Evolutionary conservation across 108 stramenopile genomes (phyloP), one percentile per base, ranked within the genome.

Genomic region (Nannochloropsis oceanica): DNA sequence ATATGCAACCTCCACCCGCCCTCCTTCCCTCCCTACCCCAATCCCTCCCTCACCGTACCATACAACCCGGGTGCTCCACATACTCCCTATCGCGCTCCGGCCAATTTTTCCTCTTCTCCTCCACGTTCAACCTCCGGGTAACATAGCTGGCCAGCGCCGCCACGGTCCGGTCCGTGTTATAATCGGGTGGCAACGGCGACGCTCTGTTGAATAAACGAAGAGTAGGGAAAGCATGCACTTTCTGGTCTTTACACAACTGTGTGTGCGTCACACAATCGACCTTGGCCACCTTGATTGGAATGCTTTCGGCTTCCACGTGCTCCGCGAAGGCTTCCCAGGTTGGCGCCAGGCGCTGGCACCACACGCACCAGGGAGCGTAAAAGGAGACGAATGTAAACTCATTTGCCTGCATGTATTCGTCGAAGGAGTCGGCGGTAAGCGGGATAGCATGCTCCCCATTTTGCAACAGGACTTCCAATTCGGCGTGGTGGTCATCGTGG

Each of bases 291-390:
- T 44, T 90, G 11, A 91, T 85, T 27, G 83, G 73, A 14, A 85
- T 80, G n/a, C 25, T 11, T 25, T 42, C 44, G 43, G 86, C 88
- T 79, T 92, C 93, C 43, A 85, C 93, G 85, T 94, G 91, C 92
- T 98, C 97, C 13, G 91, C 92, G 73, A 91, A 88, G 20, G 87
- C 89, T 27, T 92, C 92, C 97, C 96, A 97, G 0, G 96, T 96
- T 0, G 98, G 98, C 44, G 91, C 91, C 44, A 99, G 92, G 50
- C 95, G 91, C 87, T 96, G 96, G 87, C 98, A 99, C 98, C 98
- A 98, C 34, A 87, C 82, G 90, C 98, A 98, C 97, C 97, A 97
- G 27, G 97, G 97, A 11, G 98, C 96, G 91, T 89, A 97, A 90
- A 96, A 91, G 85, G 59, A 73, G 59, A 73, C 59, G 59, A 73